phyloP scores from a whole-genome alignment of 2,329 filamentous ascomycete genomes.

The Colletotrichum musicola region DNA sequence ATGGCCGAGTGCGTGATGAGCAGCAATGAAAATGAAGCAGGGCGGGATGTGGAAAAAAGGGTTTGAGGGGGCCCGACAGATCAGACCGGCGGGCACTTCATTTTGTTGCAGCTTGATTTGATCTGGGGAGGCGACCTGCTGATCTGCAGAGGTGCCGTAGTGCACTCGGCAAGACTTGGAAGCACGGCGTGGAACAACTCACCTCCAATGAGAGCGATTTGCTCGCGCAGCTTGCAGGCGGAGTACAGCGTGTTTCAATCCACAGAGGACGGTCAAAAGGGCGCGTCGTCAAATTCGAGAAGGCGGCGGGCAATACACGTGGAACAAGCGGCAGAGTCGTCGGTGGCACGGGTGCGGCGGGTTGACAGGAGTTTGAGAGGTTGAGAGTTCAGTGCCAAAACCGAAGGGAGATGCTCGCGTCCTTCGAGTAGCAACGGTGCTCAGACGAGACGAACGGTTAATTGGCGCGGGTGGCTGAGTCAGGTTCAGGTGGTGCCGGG shows the following conservation, averaged over 20 bases:
- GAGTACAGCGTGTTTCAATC: slow-evolving; percentile 14
- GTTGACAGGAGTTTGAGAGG: slow-evolving; percentile 3
- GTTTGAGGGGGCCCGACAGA: neutral
- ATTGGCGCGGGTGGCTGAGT: slow-evolving; percentile 38
- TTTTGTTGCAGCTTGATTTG: slow-evolving; percentile 14
- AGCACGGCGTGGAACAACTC: slow-evolving; percentile 30
- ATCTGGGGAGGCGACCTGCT: slow-evolving; percentile 14
- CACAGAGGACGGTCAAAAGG: neutral
- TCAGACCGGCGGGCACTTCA: neutral
- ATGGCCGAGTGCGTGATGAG: slow-evolving; percentile 8
- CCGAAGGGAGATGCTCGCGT: slow-evolving; percentile 14
- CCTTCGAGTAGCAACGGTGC: slow-evolving; percentile 10
- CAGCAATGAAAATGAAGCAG: slow-evolving; percentile 6
- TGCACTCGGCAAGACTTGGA: slow-evolving; percentile 17
- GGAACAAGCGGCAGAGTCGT: slow-evolving; percentile 6
- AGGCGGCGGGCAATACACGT: slow-evolving; percentile 6
- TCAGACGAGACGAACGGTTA: slow-evolving; percentile 33
- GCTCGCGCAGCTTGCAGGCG: slow-evolving; percentile 15
- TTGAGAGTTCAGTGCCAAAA: neutral
- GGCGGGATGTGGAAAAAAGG: neutral
- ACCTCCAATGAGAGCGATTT: slow-evolving; percentile 30
- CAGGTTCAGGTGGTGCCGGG: slow-evolving; percentile 33
- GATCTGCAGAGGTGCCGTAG: slow-evolving; percentile 32
- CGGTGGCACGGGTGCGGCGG: slow-evolving; percentile 15
- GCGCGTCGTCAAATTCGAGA: slow-evolving; percentile 10